Evolutionary conservation across 2,329 filamentous ascomycete species (phyloP).

Genomic region (Fusarium sororula): DNA sequence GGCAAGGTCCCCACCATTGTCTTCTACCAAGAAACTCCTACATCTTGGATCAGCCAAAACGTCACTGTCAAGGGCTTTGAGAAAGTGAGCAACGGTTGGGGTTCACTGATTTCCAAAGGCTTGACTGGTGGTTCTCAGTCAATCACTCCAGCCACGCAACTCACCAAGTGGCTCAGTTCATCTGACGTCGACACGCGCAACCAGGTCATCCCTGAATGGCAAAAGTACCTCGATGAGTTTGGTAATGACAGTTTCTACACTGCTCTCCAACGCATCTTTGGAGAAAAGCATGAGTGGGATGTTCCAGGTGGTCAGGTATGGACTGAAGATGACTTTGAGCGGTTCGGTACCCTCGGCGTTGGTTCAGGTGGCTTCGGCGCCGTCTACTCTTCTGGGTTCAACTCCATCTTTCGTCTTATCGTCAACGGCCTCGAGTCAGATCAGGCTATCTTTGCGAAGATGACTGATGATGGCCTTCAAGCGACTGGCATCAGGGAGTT

Average conservation of each 20-base stretch:
- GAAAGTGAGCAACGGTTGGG: background rate
- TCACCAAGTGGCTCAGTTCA: background rate
- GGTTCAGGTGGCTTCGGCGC: background rate
- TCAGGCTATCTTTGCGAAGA: background rate
- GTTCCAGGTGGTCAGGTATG: background rate
- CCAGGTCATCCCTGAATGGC: background rate
- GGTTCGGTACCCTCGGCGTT: background rate
- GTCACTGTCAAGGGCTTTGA: background rate
- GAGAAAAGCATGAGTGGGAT: background rate
- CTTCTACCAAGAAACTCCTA: background rate
- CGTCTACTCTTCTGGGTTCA: background rate
- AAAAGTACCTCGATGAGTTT: background rate
- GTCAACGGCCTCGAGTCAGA: background rate
- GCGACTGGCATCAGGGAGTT: background rate
- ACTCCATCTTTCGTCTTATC: background rate
- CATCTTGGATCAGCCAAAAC: background rate
- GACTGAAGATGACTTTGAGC: background rate
- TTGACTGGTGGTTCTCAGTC: background rate
- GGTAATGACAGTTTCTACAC: background rate
- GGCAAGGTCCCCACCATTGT: background rate
- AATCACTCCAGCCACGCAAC: rapidly evolving
- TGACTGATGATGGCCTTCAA: background rate
- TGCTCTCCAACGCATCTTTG: background rate
- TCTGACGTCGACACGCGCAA: background rate
- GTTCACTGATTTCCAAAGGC: background rate